Percentiles rank a stretch among this genome's conserved stretches.
Evolutionary conservation across 208 protist species (phyloP).

Genomic region (Leptomonas seymouri): DNA sequence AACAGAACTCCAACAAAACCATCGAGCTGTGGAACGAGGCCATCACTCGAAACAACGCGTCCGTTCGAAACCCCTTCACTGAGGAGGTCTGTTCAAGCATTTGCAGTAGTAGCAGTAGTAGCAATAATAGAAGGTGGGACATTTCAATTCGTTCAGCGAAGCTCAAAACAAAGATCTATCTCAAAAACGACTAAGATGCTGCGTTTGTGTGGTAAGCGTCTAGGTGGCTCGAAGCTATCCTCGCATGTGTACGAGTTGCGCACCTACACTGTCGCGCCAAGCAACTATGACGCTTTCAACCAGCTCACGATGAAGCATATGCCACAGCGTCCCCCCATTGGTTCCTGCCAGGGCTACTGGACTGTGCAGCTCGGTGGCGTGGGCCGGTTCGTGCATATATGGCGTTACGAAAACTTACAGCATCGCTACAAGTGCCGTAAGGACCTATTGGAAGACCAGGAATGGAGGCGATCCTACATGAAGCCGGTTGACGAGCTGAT

Average conservation of each 20-base stretch:
- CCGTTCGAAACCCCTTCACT: too few relatives aligned
- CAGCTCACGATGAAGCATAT: slow-evolving; percentile 62
- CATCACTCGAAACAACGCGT: too few relatives aligned
- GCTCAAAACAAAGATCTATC: background rate
- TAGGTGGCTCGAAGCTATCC: slow-evolving; percentile 22
- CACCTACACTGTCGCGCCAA: slow-evolving; percentile 49
- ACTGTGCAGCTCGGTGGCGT: slow-evolving; percentile 73
- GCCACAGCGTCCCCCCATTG: slow-evolving; percentile 42
- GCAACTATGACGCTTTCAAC: slow-evolving; percentile 66
- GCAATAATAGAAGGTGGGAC: background rate
- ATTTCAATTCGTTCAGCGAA: background rate
- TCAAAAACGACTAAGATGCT: slow-evolving; percentile 37
- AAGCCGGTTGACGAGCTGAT: slow-evolving; percentile 40
- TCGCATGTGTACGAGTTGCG: slow-evolving; percentile 73
- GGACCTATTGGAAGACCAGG: slow-evolving; percentile 54
- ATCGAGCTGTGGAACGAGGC: too few relatives aligned
- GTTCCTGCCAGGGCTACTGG: slow-evolving; percentile 72
- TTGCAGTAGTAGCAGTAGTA: background rate
- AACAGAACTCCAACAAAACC: too few relatives aligned
- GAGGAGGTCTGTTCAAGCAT: too few relatives aligned
- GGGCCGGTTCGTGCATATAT: slow-evolving; percentile 76
- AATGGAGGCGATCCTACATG: slow-evolving; percentile 59
- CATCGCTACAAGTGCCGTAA: slow-evolving; percentile 68
- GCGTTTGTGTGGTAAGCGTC: slow-evolving; percentile 24
- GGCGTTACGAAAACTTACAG: slow-evolving; percentile 76